Evolutionary conservation across 2,329 filamentous ascomycete genomes (phyloP).

Genomic region (Ophiocordyceps polyrhachis-furcata): DNA sequence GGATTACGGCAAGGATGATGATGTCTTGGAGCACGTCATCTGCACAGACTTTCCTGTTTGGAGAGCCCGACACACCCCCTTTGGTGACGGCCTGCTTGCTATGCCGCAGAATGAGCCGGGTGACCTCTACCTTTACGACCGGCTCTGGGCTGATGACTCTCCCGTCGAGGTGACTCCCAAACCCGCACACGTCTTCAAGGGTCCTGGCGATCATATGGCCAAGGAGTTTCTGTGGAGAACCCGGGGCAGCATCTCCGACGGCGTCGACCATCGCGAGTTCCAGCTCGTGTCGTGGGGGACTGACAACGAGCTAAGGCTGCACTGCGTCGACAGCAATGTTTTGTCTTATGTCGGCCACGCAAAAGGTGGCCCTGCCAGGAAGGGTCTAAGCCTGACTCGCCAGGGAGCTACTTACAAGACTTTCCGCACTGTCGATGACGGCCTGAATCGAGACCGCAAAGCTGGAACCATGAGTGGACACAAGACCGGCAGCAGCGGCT

Average conservation of each 20-base stretch:
- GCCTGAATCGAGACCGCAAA: slow-evolving; percentile 36
- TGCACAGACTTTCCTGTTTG: slow-evolving; percentile 73
- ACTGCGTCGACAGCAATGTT: slow-evolving; percentile 47
- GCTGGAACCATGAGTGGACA: slow-evolving; percentile 43
- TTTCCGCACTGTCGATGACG: slow-evolving; percentile 54
- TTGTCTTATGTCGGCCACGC: slow-evolving; percentile 53
- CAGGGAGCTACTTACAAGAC: slow-evolving; percentile 72
- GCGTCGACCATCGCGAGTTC: slow-evolving; percentile 74
- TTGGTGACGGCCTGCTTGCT: slow-evolving; percentile 66
- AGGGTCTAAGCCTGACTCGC: slow-evolving; percentile 56
- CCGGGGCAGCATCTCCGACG: slow-evolving; percentile 46
- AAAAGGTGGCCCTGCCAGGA: slow-evolving; percentile 46
- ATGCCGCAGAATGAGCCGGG: slow-evolving; percentile 86
- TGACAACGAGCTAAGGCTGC: slow-evolving; percentile 64
- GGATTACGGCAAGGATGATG: slow-evolving; percentile 49
- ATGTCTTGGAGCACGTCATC: slow-evolving; percentile 58
- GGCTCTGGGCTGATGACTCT: slow-evolving; percentile 26
- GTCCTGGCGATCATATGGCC: slow-evolving; percentile 48
- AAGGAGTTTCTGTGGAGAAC: slow-evolving; percentile 87
- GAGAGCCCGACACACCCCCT: slow-evolving; percentile 80
- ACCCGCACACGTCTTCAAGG: slow-evolving; percentile 39
- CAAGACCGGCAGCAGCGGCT: slow-evolving; percentile 25
- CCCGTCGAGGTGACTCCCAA: slow-evolving; percentile 24
- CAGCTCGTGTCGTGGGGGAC: slow-evolving; percentile 87
- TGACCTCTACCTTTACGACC: slow-evolving; percentile 69